Conservation (phyloP, 495 filamentous ascomycete genomes). For the Glutinoglossum americanum region DNA sequence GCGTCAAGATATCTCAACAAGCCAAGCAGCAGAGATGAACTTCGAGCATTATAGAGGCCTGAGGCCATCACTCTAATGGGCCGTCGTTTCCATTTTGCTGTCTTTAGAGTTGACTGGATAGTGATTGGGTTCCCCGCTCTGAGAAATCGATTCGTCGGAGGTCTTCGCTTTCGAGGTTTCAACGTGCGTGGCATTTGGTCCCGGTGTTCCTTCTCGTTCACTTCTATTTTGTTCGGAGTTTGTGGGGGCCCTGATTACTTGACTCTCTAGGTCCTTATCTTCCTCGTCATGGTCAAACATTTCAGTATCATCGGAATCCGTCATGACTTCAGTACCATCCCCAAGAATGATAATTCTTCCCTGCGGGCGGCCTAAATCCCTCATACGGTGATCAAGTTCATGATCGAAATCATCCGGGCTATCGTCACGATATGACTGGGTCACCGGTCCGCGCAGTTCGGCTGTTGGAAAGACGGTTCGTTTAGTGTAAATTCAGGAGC, state of each 20-base stretch:
- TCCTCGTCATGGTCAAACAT: constrained; percentile 83
- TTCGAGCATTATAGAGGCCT: not conserved
- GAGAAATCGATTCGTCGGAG: not conserved
- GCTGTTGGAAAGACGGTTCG: constrained; percentile 42
- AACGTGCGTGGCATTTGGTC: not conserved
- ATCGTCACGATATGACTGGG: constrained; percentile 67
- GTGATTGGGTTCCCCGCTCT: not conserved
- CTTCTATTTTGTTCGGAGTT: not conserved
- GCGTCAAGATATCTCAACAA: not conserved
- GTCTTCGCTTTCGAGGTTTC: not conserved
- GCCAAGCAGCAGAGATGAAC: not conserved
- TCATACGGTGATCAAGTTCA: constrained; percentile 38
- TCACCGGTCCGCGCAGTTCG: constrained; percentile 84
- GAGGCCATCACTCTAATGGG: not conserved
- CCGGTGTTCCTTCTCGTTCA: constrained; percentile 2
- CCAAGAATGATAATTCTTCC: constrained; percentile 84
- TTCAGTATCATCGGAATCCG: constrained; percentile 68
- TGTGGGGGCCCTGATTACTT: constrained; percentile 24
- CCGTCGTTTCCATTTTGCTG: not conserved
- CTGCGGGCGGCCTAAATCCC: constrained; percentile 15
- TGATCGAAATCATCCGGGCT: constrained; percentile 82
- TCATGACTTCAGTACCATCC: constrained; percentile 75
- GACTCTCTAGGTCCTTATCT: constrained; percentile 46
- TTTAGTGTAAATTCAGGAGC: constrained; percentile 14
- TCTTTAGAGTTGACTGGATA: not conserved